These are phyloP conservation scores for Xenosphaeropsis pyriputrescens DNA, from an alignment of 2,329 filamentous ascomycete species.

Conservation along the genomic window DNA sequence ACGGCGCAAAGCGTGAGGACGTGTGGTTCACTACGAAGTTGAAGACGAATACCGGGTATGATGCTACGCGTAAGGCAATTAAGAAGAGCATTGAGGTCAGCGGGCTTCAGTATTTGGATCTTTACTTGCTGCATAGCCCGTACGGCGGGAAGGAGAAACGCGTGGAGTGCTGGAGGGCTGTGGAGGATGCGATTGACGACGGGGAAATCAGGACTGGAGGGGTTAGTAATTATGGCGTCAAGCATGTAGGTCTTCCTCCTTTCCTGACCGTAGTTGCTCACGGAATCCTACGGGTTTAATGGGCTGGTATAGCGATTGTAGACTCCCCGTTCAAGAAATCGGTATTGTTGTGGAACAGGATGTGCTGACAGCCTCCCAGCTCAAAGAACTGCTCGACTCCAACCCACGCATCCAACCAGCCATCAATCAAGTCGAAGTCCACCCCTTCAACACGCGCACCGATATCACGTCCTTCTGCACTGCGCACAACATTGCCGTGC, in stretches of 20 bases:
- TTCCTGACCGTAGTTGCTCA: neutral
- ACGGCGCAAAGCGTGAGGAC: conserved; percentile 44
- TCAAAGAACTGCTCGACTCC: conserved; percentile 16
- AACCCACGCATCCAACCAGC: conserved; percentile 42
- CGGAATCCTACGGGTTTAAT: neutral
- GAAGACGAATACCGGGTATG: conserved; percentile 45
- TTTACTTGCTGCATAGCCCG: conserved; percentile 68
- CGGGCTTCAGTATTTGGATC: conserved; percentile 60
- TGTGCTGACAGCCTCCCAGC: conserved; percentile 2
- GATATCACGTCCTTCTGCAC: conserved; percentile 53
- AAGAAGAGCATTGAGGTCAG: conserved; percentile 46
- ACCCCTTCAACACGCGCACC: conserved; percentile 65
- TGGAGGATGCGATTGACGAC: conserved; percentile 60
- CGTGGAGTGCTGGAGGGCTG: conserved; percentile 58
- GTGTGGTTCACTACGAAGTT: conserved; percentile 75
- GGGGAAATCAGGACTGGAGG: conserved; percentile 60
- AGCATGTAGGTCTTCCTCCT: conserved; percentile 41
- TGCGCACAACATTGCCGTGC: conserved; percentile 51
- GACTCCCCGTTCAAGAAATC: no score
- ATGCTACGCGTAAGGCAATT: conserved; percentile 52
- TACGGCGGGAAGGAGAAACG: conserved; percentile 58
- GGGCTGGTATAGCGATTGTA: neutral
- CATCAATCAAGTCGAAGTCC: conserved; percentile 71
- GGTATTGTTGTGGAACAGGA: neutral
- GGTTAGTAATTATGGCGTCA: conserved; percentile 66